A percentile compares a stretch with the other conserved stretches of the same genome.
These are phyloP conservation scores for Mycogone perniciosa DNA, from an alignment of 2,329 filamentous ascomycete genomes.

Conservation along the genomic window DNA sequence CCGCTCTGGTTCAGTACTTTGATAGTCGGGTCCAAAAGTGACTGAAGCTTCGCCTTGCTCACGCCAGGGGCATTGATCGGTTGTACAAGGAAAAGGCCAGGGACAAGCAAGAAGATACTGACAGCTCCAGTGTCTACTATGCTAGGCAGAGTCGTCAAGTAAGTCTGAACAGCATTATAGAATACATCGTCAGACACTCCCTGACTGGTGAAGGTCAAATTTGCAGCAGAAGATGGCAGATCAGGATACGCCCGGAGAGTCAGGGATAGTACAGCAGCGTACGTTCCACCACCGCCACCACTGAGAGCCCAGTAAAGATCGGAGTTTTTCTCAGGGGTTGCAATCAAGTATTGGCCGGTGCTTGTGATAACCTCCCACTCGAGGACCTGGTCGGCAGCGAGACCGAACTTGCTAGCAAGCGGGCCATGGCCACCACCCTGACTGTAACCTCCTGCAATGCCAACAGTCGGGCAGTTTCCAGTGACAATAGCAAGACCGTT, in stretches of 20 bases:
- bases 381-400: constrained; percentile 54
- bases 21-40: constrained; percentile 2
- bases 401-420: constrained; percentile 47
- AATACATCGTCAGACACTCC: constrained; percentile 4
- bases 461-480: constrained; percentile 50
- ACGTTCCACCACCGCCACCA: constrained; percentile 42
- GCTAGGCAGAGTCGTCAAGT: not conserved
- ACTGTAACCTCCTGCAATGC: constrained; percentile 52
- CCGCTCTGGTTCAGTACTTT: not conserved
- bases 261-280: constrained; percentile 10
- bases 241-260: constrained; percentile 7
- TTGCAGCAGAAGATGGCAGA: not conserved
- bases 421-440: constrained; percentile 55
- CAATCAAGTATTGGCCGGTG: constrained; percentile 40
- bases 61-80: constrained; percentile 3
- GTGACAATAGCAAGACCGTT: constrained; percentile 44
- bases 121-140: not conserved
- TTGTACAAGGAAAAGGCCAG: not conserved
- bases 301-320: constrained; percentile 60
- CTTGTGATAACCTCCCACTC: constrained; percentile 51
- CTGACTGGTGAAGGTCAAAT: constrained; percentile 5
- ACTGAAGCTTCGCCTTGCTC: constrained; percentile 1
- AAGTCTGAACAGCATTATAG: not conserved
- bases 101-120: not conserved
- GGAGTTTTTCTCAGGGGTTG: constrained; percentile 38